Base-by-base conservation (phyloP, 768 basidiomycete genomes). In the Rhizopogon sp. region DNA sequence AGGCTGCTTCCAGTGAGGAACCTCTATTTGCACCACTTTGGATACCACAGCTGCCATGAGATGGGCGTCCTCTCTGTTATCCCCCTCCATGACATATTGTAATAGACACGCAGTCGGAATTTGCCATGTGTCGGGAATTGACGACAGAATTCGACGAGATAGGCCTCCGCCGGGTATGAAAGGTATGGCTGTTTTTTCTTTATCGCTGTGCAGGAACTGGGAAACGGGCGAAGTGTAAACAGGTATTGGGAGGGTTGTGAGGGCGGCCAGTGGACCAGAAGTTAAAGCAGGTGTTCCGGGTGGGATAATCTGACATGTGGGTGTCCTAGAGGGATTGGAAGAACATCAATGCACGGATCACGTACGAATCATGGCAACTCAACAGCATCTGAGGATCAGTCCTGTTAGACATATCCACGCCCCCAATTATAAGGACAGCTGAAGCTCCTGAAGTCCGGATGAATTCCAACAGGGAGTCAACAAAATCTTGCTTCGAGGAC, bases 141-240 rank as follows among this genome's bases (percentile, higher is more conserved):
- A 78, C 2, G 76, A 75, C 6, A 93, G 70, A 44, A 93, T 73
- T 28, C 87, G 78, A 41, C 82, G 77, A 0, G 87, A 83, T 29
- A 93, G 71, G 2, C 91, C 91, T 35, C 87, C 87, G 14, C 88
- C 87, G 0, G 90, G 90, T 29, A 92, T 85, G 70, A 90, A 87
- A 33, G 90, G 88, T 16, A 83, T 75, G 20, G 67, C 65, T 44
- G 65, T 56, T 17, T 70, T 64, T 14, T 64, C 51, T 17, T 58
- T 60, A 42, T 66, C 65, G 5, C 59, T 57, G 47, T 57, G 58
- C 1, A 70, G 65, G 56, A 68, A 66, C 42, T 74, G 75, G 43
- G 72, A 60, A 29, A 76, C 71, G 5, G 82, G 76, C 37, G 80
- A 80, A 20, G 74, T 76, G 64, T 86, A 85, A 25, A 65, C 64